phyloP scores from a whole-genome alignment of 805 yeast species.

The Lachancea kluyveri region DNA sequence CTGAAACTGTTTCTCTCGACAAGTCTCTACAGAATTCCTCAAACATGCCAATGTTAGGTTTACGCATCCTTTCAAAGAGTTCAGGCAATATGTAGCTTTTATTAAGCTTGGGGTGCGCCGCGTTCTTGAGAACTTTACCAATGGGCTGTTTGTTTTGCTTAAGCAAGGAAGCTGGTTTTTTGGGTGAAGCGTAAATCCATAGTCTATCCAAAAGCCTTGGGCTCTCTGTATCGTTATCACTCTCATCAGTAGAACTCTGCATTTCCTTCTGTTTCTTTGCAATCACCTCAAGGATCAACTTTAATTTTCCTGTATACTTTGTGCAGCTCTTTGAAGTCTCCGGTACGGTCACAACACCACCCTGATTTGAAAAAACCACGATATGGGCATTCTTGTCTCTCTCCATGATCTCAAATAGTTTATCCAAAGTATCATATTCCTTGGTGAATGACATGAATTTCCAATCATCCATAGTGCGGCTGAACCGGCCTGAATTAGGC shows the following conservation, averaged over 20 bases:
- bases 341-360: slow-evolving; percentile 38
- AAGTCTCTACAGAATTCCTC: slow-evolving; percentile 41
- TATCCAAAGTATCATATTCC: slow-evolving; percentile 12
- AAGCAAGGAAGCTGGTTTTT: slow-evolving; percentile 36
- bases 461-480: slow-evolving; percentile 70
- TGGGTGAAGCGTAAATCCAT: slow-evolving; percentile 62
- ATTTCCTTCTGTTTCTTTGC: too few relatives aligned
- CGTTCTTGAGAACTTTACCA: slow-evolving; percentile 2
- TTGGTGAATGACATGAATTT: slow-evolving; percentile 43
- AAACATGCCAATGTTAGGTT: slow-evolving; percentile 82
- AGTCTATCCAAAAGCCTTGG: slow-evolving; percentile 22
- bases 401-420: slow-evolving; percentile 11
- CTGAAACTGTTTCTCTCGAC: slow-evolving; percentile 6
- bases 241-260: too few relatives aligned
- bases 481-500: slow-evolving; percentile 41
- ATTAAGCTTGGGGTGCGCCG: too few relatives aligned
- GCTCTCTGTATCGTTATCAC: slow-evolving; percentile 21
- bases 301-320: slow-evolving; percentile 38
- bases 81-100: not conserved
- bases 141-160: slow-evolving; percentile 4
- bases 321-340: slow-evolving; percentile 27
- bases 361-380: slow-evolving; percentile 85
- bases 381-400: slow-evolving; percentile 33
- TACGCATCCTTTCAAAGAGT: slow-evolving; percentile 41
- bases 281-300: slow-evolving; percentile 31